These are phyloP conservation scores for Pilaira anomala DNA, from an alignment of 192 early-diverging fungal genomes.

Conservation along the genomic window DNA sequence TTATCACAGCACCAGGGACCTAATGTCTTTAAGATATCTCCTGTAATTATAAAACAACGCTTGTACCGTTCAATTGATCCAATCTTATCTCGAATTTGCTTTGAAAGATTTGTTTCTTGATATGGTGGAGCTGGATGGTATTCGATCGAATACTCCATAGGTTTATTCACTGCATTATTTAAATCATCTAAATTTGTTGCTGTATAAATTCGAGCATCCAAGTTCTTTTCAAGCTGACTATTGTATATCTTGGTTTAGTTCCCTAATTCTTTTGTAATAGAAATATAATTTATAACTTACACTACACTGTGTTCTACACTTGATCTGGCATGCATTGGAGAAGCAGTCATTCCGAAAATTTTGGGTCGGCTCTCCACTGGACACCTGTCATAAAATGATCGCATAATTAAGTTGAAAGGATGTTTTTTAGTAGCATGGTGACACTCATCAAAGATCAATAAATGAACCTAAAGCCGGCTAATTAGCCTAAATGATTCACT, in stretches of 20 bases:
- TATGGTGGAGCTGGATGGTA: slow-evolving; percentile 51
- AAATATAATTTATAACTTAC: slow-evolving; percentile 22
- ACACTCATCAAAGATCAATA: slow-evolving; percentile 95
- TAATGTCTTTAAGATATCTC: slow-evolving; percentile 49
- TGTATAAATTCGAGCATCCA: slow-evolving; percentile 60
- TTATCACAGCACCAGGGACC: slow-evolving; percentile 81
- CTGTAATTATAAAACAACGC: slow-evolving; percentile 38
- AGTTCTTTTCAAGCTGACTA: slow-evolving; percentile 51
- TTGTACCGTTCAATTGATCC: slow-evolving; percentile 37
- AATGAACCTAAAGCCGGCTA: slow-evolving; percentile 63
- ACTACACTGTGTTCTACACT: slow-evolving; percentile 8
- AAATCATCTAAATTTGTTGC: slow-evolving; percentile 38
- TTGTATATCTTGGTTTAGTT: background rate
- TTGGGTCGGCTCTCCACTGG: slow-evolving; percentile 56
- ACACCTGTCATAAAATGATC: slow-evolving; percentile 69
- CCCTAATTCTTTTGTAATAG: background rate
- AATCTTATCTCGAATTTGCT: slow-evolving; percentile 35
- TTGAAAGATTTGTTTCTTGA: slow-evolving; percentile 41
- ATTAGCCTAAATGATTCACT: no score
- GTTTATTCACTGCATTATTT: slow-evolving; percentile 35
- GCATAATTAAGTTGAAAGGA: slow-evolving; percentile 79
- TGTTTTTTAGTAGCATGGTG: slow-evolving; percentile 82
- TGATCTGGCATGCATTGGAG: slow-evolving; percentile 56
- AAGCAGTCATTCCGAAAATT: slow-evolving; percentile 93
- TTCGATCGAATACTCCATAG: slow-evolving; percentile 42